Base-by-base conservation (phyloP, 129 eudicot genomes). In the Flaveria ramosissima region DNA sequence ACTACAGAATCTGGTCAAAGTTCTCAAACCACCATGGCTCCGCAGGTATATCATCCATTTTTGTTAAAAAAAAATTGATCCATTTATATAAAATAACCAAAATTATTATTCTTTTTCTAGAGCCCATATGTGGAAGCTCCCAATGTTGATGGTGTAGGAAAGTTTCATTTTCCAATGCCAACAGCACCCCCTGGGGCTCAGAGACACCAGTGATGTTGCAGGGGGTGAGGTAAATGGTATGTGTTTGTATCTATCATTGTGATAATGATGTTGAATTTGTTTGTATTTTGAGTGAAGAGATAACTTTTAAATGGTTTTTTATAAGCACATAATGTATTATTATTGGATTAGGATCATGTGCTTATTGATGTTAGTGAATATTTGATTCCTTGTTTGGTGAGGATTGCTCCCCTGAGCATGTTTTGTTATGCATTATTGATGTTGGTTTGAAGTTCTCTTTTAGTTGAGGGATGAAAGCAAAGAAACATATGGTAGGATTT, bases 101-200 rank as follows among this genome's bases (percentile, higher is more conserved):
- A 66, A 39, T 3, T 65, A 16, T 59, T 15, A 61, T 66, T 23
- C 16, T 57, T 66, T 36, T 71, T 68, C 57, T 83, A 95, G 99
- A 91, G 97, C 75, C 96, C 99, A 26, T 95, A 92, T 51, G 97
- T 95, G 80, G 99, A 91, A 82, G 94, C 97, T 80, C 97, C 99
- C 47, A 30, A 42, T 51, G 75, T 77, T 16, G 85, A 69, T 15
- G 99, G 90, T 57, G 84, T 68, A 10, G 84, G 81, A 74, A 73
- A 83, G 21, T 83, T 62, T 51, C 73, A 81, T 66, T 85, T 91
- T 61, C 99, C 99, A 12, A 86, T 85, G 89, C 96, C 97, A 64
- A 81, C 95, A 1, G 97, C 96, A 60, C 99, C 99, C 32, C 97
- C 97, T 36, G 99, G 99, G 56, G 97, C 90, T 36, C 92, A 94